A percentile compares a stretch with the other conserved stretches of the same genome.
Evolutionary conservation across 2,329 filamentous ascomycete genomes (phyloP).

Genomic region (Ustulina deusta): DNA sequence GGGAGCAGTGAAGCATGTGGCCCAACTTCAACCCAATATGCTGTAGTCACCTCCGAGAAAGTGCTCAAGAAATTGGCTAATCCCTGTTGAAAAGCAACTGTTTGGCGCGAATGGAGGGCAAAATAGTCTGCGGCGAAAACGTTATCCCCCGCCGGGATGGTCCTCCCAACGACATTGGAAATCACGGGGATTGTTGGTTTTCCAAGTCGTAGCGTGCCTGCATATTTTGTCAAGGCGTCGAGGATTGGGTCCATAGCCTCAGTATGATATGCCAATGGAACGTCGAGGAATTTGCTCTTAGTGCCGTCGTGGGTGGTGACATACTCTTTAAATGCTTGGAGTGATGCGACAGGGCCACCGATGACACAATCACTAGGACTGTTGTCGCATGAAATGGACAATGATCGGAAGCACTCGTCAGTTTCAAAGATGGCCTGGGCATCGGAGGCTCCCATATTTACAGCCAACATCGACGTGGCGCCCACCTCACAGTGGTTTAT

Average conservation of each 20-base stretch:
- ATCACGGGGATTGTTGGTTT: conserved; percentile 34
- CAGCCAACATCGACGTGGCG: conserved; percentile 42
- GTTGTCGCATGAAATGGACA: conserved; percentile 37
- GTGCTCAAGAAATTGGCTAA: no score
- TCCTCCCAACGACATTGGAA: no score
- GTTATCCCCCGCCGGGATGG: no score
- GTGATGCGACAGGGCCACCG: conserved; percentile 36
- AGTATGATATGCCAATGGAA: conserved; percentile 49
- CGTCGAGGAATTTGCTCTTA: conserved; percentile 45
- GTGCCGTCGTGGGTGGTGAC: conserved; percentile 33
- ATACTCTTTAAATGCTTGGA: conserved; percentile 36
- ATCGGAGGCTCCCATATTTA: conserved; percentile 13
- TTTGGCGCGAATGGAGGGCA: no score
- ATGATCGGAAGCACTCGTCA: conserved; percentile 45
- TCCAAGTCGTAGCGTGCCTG: conserved; percentile 16
- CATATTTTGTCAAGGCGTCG: conserved; percentile 29
- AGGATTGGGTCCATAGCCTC: conserved; percentile 46
- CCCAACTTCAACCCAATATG: no score
- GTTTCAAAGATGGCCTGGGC: conserved; percentile 35
- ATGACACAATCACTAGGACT: conserved; percentile 36
- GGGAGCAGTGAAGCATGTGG: no score
- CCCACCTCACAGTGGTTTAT: conserved; percentile 32
- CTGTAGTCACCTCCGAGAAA: no score
- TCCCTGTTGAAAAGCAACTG: no score
- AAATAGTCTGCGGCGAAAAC: no score